Evolutionary conservation across 768 basidiomycete genomes (phyloP).

Genomic region (Mycena chlorophos): DNA sequence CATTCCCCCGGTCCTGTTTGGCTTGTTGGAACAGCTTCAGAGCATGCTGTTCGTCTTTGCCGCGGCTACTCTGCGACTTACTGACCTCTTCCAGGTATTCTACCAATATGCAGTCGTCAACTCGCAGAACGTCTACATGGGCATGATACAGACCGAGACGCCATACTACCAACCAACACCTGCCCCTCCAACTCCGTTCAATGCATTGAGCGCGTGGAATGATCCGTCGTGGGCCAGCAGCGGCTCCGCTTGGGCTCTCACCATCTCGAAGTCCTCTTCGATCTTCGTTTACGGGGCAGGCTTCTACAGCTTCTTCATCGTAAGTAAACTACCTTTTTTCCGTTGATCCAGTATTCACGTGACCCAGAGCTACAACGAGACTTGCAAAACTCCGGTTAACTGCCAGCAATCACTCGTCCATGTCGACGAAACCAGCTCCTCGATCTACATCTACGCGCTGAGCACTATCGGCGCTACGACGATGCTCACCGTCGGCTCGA

Average conservation of each 20-base stretch:
- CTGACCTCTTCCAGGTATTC: background rate
- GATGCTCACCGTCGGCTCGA: conserved; percentile 34
- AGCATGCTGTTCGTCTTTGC: conserved; percentile 2
- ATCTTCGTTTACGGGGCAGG: conserved; percentile 47
- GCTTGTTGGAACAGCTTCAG: conserved; percentile 11
- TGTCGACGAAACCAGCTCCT: conserved; percentile 34
- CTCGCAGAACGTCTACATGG: conserved; percentile 47
- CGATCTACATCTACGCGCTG: conserved; percentile 36
- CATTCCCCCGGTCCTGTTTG: conserved; percentile 4
- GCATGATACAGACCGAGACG: conserved; percentile 55
- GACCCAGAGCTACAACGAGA: conserved; percentile 35
- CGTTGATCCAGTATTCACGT: background rate
- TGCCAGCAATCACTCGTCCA: conserved; percentile 41
- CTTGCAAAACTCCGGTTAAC: conserved; percentile 30
- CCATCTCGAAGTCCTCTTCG: conserved; percentile 35
- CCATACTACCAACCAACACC: conserved; percentile 49
- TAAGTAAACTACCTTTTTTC: conserved; percentile 18
- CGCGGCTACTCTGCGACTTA: background rate
- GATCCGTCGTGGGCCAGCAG: conserved; percentile 38
- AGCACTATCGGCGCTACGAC: conserved; percentile 40
- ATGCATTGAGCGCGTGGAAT: conserved; percentile 27
- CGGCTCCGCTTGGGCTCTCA: conserved; percentile 41
- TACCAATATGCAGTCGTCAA: conserved; percentile 43
- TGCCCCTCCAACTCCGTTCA: conserved; percentile 41
- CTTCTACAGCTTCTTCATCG: conserved; percentile 47